Percentiles rank a stretch among this genome's conserved stretches.
Evolutionary conservation across 2,329 filamentous ascomycete genomes (phyloP).

Genomic region (Hypoxylon sp.): DNA sequence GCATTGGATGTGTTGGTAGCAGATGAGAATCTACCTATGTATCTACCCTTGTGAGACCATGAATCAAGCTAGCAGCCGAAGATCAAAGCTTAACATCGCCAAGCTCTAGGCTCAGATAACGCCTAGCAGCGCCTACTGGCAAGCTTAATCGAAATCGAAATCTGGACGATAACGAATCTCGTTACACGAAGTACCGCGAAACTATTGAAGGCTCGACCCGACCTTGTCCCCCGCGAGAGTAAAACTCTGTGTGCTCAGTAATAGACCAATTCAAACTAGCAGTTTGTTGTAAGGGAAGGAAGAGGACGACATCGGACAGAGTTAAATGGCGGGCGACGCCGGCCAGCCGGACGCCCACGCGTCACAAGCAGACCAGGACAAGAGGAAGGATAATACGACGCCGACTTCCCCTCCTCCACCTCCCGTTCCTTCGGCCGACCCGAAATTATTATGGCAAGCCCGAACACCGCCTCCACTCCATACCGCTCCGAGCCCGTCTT

Average conservation of each 20-base stretch:
- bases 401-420: slow-evolving; percentile 57
- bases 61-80: slow-evolving; percentile 19
- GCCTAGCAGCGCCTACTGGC: background rate
- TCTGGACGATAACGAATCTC: slow-evolving; percentile 4
- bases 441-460: slow-evolving; percentile 53
- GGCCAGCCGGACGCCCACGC: slow-evolving; percentile 26
- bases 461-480: slow-evolving; percentile 61
- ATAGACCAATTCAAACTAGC: slow-evolving; percentile 2
- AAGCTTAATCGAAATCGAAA: slow-evolving; percentile 1
- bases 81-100: slow-evolving; percentile 27
- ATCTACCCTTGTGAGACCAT: slow-evolving; percentile 31
- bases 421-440: slow-evolving; percentile 58
- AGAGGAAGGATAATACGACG: slow-evolving; percentile 46
- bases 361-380: slow-evolving; percentile 25
- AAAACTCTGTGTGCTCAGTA: background rate
- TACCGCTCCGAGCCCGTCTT: slow-evolving; percentile 59
- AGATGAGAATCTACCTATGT: background rate
- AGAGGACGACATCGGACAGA: background rate
- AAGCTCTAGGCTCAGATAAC: slow-evolving; percentile 25
- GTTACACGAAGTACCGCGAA: slow-evolving; percentile 1
- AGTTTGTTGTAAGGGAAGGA: slow-evolving; percentile 6
- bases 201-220: background rate
- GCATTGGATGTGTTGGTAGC: slow-evolving; percentile 14
- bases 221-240: background rate
- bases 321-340: slow-evolving; percentile 32